phyloP scores from a whole-genome alignment of 2,329 filamentous ascomycete genomes.

The Corinectria fuckeliana region DNA sequence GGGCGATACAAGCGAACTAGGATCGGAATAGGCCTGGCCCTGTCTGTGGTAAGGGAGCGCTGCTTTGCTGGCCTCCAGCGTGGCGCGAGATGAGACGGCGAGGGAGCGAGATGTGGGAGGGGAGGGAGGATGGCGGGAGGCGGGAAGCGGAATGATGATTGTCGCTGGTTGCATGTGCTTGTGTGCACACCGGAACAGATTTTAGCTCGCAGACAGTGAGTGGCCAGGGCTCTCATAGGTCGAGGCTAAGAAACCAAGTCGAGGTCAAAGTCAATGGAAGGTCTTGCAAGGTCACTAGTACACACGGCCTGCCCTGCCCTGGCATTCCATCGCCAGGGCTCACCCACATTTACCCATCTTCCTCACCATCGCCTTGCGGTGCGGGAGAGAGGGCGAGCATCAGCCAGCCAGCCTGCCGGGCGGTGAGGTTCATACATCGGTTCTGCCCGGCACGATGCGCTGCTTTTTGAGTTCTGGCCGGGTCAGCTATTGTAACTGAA shows the following conservation, averaged over 20 bases:
- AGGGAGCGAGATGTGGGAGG: constrained; percentile 1
- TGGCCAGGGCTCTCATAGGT: not conserved
- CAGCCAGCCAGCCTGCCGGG: not conserved
- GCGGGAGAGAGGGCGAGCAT: not conserved
- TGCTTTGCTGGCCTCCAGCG: not conserved
- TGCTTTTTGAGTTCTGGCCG: not conserved
- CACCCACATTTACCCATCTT: not conserved
- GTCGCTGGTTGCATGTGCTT: constrained; percentile 7
- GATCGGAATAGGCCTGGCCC: not conserved
- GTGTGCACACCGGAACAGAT: constrained; percentile 16
- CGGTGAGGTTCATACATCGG: not conserved
- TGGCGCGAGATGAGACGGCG: not conserved
- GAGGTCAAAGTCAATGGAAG: not conserved
- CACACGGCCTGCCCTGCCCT: not conserved
- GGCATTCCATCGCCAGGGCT: not conserved
- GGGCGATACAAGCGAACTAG: not conserved
- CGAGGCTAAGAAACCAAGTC: not conserved
- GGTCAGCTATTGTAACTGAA: not conserved
- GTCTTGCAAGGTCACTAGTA: not conserved
- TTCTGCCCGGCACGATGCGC: not conserved
- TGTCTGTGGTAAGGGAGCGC: not conserved
- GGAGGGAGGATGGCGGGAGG: not conserved
- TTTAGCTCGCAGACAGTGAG: constrained; percentile 3
- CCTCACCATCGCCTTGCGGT: not conserved
- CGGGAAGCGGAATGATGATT: constrained; percentile 7